These are phyloP conservation scores for Amphirosellinia nigrospora DNA, from an alignment of 495 filamentous ascomycete genomes.

Conservation along the genomic window DNA sequence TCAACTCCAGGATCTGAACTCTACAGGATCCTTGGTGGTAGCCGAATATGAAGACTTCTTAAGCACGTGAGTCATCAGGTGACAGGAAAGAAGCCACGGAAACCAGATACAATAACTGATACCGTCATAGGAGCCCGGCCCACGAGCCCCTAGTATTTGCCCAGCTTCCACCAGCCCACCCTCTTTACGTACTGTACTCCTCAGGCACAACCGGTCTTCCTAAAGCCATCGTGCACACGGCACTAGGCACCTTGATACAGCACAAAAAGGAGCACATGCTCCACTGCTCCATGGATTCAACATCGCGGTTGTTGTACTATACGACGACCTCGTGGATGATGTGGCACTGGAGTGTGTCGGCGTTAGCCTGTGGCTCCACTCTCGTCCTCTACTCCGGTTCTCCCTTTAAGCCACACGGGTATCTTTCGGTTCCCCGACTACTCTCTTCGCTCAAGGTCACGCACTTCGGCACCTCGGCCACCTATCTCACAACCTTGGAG, in stretches of 20 bases:
- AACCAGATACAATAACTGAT: conserved; percentile 18
- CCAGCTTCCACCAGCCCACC: conserved; percentile 80
- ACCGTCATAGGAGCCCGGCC: conserved; percentile 33
- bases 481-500: conserved; percentile 91
- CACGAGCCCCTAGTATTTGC: conserved; percentile 66
- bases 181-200: conserved; percentile 87
- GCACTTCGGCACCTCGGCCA: conserved; percentile 91
- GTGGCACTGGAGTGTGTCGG: conserved; percentile 95
- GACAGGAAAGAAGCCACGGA: background rate
- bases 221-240: conserved; percentile 91
- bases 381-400: conserved; percentile 89
- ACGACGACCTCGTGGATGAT: conserved; percentile 97
- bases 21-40: conserved; percentile 58
- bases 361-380: conserved; percentile 77
- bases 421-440: conserved; percentile 49
- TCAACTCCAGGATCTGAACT: conserved; percentile 53
- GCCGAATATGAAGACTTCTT: conserved; percentile 48
- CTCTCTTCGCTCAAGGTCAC: conserved; percentile 65
- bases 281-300: conserved; percentile 71
- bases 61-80: conserved; percentile 34
- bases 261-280: conserved; percentile 94
- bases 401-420: conserved; percentile 68
- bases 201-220: conserved; percentile 89
- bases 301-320: conserved; percentile 73
- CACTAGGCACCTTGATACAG: conserved; percentile 85